phyloP scores from a whole-genome alignment of 2,329 filamentous ascomycete genomes.

The Aspergillus quadrilineatus region DNA sequence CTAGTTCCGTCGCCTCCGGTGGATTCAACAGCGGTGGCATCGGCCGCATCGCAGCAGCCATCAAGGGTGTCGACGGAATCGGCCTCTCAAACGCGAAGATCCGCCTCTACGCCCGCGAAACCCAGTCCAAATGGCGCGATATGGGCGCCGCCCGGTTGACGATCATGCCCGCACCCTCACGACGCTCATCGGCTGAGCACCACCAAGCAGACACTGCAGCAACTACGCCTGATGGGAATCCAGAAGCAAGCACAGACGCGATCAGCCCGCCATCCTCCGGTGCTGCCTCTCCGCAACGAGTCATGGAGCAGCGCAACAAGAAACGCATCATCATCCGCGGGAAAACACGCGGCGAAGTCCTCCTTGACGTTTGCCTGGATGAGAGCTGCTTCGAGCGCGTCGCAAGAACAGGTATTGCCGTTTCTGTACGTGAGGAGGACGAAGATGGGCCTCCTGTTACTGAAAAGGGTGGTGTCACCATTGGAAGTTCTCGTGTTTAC shows the following conservation, averaged over 20 bases:
- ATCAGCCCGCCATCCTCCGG: constrained; percentile 27
- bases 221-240: constrained; percentile 9
- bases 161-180: constrained; percentile 62
- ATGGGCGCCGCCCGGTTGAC: constrained; percentile 81
- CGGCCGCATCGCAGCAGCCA: constrained; percentile 49
- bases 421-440: constrained; percentile 82
- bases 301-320: constrained; percentile 75
- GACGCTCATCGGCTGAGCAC: constrained; percentile 20
- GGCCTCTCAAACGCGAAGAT: constrained; percentile 73
- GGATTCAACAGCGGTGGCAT: constrained; percentile 58
- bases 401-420: constrained; percentile 80
- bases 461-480: constrained; percentile 58
- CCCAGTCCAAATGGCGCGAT: constrained; percentile 81
- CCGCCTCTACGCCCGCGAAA: constrained; percentile 76
- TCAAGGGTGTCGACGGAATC: constrained; percentile 60
- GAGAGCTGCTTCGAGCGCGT: constrained; percentile 82
- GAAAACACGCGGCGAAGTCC: constrained; percentile 63
- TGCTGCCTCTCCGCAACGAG: constrained; percentile 41
- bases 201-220: constrained; percentile 43
- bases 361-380: constrained; percentile 81
- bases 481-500: constrained; percentile 58
- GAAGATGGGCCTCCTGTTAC: constrained; percentile 57
- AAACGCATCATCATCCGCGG: constrained; percentile 81
- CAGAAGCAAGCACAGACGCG: constrained; percentile 12
- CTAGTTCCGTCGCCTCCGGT: constrained; percentile 50